Conservation (phyloP, 352 stramenopile genomes). For the Blastocystis sp. region DNA sequence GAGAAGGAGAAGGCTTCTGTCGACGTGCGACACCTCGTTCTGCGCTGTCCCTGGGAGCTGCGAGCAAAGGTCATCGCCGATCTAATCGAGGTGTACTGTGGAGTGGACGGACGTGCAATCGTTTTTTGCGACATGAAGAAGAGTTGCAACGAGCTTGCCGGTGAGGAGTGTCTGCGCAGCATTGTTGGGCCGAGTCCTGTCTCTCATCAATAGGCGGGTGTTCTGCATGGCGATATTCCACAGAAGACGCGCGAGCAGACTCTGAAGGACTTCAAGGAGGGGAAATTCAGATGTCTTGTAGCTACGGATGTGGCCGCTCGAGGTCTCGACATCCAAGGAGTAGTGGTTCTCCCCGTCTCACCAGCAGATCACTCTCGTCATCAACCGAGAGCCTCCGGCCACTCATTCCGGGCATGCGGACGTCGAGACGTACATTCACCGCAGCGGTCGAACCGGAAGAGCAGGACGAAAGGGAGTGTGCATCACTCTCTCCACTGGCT, state of each 20-base stretch:
- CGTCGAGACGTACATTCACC: conserved; percentile 95
- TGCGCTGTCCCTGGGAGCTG: conserved; percentile 81
- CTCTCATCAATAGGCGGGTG: conserved; percentile 66
- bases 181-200: not conserved
- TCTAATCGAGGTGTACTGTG: conserved; percentile 67
- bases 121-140: conserved; percentile 89
- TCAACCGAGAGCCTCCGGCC: conserved; percentile 99
- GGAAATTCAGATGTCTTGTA: conserved; percentile 85
- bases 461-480: conserved; percentile 89
- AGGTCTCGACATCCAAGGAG: conserved; percentile 90
- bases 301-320: conserved; percentile 89
- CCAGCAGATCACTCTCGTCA: conserved; percentile 83
- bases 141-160: conserved; percentile 82
- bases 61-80: conserved; percentile 67
- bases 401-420: conserved; percentile 79
- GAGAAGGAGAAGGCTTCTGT: conserved; percentile 77
- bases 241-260: conserved; percentile 91
- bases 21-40: conserved; percentile 84
- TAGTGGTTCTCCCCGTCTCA: conserved; percentile 90
- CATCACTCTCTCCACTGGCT: conserved; percentile 85
- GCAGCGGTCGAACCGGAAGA: conserved; percentile 89
- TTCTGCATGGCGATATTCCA: conserved; percentile 41
- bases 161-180: conserved; percentile 66
- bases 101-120: conserved; percentile 79
- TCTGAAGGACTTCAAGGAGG: conserved; percentile 89